A percentile compares a stretch with the other conserved stretches of the same genome.
Evolutionary conservation across 2,329 filamentous ascomycete genomes (phyloP).

Genomic region (Onygenales sp.): DNA sequence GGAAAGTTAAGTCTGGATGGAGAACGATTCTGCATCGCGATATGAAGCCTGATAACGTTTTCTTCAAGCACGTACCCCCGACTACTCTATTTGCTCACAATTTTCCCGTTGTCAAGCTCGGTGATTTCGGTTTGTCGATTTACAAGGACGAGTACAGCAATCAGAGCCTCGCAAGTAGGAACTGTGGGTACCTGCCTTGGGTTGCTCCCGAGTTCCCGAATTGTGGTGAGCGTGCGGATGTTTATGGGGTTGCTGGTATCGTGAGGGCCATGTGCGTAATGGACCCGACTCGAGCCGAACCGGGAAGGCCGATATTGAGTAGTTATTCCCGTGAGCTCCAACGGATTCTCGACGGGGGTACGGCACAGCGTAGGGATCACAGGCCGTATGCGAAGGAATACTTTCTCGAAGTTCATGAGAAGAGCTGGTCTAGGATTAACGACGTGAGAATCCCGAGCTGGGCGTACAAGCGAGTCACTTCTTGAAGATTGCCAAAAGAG

Average conservation of each 20-base stretch:
- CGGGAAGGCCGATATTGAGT: neutral
- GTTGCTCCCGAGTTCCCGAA: constrained; percentile 5
- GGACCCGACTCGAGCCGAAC: constrained; percentile 1
- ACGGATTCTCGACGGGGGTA: too few relatives aligned
- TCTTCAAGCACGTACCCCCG: neutral
- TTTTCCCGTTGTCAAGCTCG: constrained; percentile 9
- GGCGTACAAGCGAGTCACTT: too few relatives aligned
- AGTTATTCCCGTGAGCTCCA: too few relatives aligned
- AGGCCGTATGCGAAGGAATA: too few relatives aligned
- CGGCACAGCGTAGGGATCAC: too few relatives aligned
- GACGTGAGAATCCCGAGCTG: too few relatives aligned
- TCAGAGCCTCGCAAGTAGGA: neutral
- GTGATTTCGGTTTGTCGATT: constrained; percentile 12
- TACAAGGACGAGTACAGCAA: neutral
- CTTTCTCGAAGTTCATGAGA: too few relatives aligned
- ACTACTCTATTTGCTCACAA: neutral
- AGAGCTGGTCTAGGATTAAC: too few relatives aligned
- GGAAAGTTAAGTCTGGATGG: constrained; percentile 1
- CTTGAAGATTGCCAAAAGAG: too few relatives aligned
- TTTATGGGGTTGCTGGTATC: constrained; percentile 2
- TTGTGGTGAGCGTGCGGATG: constrained; percentile 4
- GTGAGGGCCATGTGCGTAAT: constrained; percentile 3
- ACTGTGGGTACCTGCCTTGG: constrained; percentile 2
- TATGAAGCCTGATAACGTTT: constrained; percentile 12
- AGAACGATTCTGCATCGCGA: constrained; percentile 12